phyloP scores from a whole-genome alignment of 257 asterid genomes.

The Striga asiatica region DNA sequence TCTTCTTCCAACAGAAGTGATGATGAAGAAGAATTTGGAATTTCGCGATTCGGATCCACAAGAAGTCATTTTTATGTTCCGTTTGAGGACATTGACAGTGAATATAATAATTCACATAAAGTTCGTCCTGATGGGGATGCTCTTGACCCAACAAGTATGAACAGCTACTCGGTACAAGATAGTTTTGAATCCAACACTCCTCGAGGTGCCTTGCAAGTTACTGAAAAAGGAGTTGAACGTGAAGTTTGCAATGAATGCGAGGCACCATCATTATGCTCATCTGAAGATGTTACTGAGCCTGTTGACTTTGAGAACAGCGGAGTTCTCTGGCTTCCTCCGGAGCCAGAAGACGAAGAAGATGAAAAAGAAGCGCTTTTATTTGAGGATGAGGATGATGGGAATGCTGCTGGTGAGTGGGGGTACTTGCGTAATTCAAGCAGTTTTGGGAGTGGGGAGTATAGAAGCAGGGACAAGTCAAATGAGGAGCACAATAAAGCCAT shows the following conservation, averaged over 20 bases:
- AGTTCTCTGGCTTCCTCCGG: constrained; percentile 94
- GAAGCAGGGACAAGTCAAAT: constrained; percentile 62
- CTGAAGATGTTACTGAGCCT: constrained; percentile 53
- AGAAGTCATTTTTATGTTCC: constrained; percentile 30
- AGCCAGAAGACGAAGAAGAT: constrained; percentile 92
- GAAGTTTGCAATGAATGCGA: constrained; percentile 61
- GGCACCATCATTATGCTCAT: constrained; percentile 50
- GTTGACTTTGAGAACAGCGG: constrained; percentile 89
- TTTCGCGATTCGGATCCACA: constrained; percentile 34
- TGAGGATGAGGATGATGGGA: constrained; percentile 71
- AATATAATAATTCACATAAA: constrained; percentile 38
- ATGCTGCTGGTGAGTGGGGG: constrained; percentile 85
- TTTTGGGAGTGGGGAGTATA: constrained; percentile 57
- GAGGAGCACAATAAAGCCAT: constrained; percentile 69
- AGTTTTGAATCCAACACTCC: constrained; percentile 39
- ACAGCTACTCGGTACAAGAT: constrained; percentile 27
- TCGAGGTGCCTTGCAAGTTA: constrained; percentile 36
- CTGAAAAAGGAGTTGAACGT: constrained; percentile 31
- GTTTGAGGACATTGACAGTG: constrained; percentile 42
- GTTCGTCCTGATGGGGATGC: constrained; percentile 57
- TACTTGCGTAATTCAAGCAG: constrained; percentile 42
- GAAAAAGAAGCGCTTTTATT: constrained; percentile 51
- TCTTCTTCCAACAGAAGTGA: constrained; percentile 52
- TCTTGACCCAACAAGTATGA: constrained; percentile 32
- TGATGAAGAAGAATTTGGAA: constrained; percentile 60